Evolutionary conservation across 495 filamentous ascomycete species (phyloP).

Genomic region (Daldinia caldariorum): DNA sequence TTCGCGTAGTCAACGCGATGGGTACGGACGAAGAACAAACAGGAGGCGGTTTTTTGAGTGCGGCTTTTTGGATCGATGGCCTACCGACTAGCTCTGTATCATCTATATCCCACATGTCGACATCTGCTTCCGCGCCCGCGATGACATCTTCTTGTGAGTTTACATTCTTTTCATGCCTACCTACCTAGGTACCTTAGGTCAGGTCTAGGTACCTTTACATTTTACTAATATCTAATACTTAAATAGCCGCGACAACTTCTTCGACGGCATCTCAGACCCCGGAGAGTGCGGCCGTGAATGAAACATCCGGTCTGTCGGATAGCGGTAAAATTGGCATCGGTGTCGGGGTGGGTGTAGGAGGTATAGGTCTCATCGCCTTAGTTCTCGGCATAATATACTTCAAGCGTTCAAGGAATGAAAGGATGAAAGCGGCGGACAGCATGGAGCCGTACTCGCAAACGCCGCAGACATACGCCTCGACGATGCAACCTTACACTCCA

Average conservation of each 20-base stretch:
- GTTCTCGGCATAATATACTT: not conserved
- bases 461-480: not conserved
- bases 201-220: not conserved
- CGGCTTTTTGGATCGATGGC: conserved; percentile 37
- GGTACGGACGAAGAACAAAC: conserved; percentile 31
- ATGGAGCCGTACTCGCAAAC: conserved; percentile 1
- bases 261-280: not conserved
- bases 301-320: not conserved
- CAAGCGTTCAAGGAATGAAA: not conserved
- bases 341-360: not conserved
- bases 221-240: not conserved
- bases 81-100: conserved; percentile 17
- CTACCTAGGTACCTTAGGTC: too few species aligned
- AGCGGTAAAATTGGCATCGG: conserved; percentile 1
- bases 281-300: not conserved
- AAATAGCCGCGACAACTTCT: not conserved
- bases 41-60: conserved; percentile 39
- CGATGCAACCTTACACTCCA: not conserved
- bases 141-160: not conserved
- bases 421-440: not conserved
- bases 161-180: not conserved
- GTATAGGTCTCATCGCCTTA: not conserved
- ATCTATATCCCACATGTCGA: not conserved
- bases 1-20: conserved; percentile 33
- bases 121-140: not conserved